These are phyloP conservation scores for Endotrypanum monterogeii DNA, from an alignment of 208 protist species.

Conservation along the genomic window DNA sequence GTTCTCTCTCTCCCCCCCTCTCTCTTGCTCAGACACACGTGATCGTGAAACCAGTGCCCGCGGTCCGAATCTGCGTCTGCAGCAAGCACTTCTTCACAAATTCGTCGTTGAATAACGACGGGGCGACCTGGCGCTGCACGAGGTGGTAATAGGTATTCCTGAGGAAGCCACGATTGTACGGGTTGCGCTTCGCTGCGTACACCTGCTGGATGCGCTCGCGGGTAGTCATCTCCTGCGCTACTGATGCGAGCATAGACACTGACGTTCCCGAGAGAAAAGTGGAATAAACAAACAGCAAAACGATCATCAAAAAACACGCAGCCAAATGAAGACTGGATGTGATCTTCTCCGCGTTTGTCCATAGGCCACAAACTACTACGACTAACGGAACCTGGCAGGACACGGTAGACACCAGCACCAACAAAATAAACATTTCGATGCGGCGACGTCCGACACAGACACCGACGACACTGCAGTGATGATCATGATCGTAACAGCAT, in stretches of 20 bases:
- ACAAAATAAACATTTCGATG: slow-evolving; percentile 63
- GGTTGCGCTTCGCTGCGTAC: slow-evolving; percentile 68
- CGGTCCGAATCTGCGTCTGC: slow-evolving; percentile 37
- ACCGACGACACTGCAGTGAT: slow-evolving; percentile 89
- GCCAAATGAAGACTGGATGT: slow-evolving; percentile 19
- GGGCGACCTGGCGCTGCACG: slow-evolving; percentile 31
- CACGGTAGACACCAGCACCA: slow-evolving; percentile 38
- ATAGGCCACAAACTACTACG: slow-evolving; percentile 34
- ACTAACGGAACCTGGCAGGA: slow-evolving; percentile 33
- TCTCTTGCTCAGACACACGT: slow-evolving; percentile 25
- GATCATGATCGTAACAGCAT: slow-evolving; percentile 87
- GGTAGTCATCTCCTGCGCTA: slow-evolving; percentile 52
- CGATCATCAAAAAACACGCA: slow-evolving; percentile 12
- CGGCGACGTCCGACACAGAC: slow-evolving; percentile 81
- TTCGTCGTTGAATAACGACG: slow-evolving; percentile 68
- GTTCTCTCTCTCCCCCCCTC: not conserved
- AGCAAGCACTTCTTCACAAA: slow-evolving; percentile 65
- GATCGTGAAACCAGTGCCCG: slow-evolving; percentile 35
- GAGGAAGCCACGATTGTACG: slow-evolving; percentile 57
- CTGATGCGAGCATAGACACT: slow-evolving; percentile 38
- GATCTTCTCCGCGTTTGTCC: slow-evolving; percentile 28
- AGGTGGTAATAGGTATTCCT: slow-evolving; percentile 63
- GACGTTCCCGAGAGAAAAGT: slow-evolving; percentile 27
- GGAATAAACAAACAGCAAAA: slow-evolving; percentile 22
- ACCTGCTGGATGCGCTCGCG: slow-evolving; percentile 76